Conservation (phyloP, 495 filamentous ascomycete species). For the Hypoxylon crocopeplum region DNA sequence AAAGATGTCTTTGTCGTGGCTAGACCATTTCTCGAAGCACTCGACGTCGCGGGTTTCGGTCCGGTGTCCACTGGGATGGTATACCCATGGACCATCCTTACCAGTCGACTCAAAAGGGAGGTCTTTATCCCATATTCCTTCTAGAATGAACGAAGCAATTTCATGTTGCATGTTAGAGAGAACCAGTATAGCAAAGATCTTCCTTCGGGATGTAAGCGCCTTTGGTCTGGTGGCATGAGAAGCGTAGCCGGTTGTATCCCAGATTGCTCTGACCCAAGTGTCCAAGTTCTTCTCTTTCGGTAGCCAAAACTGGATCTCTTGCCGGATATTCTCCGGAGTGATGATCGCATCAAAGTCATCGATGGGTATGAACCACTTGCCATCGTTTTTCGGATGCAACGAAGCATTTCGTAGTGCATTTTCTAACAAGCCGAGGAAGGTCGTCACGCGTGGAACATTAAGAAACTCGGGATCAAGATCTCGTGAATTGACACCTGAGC, state of each 20-base stretch:
- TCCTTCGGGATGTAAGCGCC: constrained; percentile 1
- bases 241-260: not conserved
- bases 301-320: not conserved
- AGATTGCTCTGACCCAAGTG: not conserved
- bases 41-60: not conserved
- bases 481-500: no score
- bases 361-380: not conserved
- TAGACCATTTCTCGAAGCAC: not conserved
- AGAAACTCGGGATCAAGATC: no score
- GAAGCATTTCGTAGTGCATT: no score
- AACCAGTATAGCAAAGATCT: constrained; percentile 2
- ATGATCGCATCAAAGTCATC: not conserved
- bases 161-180: not conserved
- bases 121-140: constrained; percentile 10
- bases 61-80: not conserved
- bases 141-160: constrained; percentile 5
- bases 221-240: not conserved
- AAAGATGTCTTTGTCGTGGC: constrained; percentile 8
- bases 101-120: not conserved
- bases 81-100: not conserved
- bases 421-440: no score
- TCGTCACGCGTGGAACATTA: no score
- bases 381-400: no score
- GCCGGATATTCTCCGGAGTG: not conserved
- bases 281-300: not conserved